A percentile compares a stretch with the other conserved stretches of the same genome.
Conservation (phyloP, 2,329 filamentous ascomycete genomes). For the Talaromyces sp. region DNA sequence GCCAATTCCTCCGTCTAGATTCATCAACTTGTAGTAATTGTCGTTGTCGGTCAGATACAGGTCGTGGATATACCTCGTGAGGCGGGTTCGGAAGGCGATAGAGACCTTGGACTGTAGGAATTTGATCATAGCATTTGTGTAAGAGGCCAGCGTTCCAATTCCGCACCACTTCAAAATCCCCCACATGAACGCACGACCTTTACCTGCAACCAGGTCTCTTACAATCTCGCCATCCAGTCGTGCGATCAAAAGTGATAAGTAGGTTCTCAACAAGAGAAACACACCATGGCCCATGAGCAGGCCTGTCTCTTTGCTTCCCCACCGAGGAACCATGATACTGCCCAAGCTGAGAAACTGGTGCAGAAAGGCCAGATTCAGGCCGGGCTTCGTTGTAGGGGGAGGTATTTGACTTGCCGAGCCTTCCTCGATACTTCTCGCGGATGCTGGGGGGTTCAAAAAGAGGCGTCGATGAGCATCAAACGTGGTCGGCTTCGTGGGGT, state of each 20-base stretch:
- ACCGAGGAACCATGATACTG: constrained; percentile 96
- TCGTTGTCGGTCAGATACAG: constrained; percentile 92
- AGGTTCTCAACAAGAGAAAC: constrained; percentile 89
- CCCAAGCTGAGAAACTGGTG: constrained; percentile 95
- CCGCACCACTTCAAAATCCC: constrained; percentile 95
- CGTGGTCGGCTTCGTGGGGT: constrained; percentile 86
- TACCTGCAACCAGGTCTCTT: constrained; percentile 90
- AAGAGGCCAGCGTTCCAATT: constrained; percentile 88
- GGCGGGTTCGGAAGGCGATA: constrained; percentile 91
- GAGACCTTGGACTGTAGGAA: constrained; percentile 97
- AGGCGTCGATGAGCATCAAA: constrained; percentile 94
- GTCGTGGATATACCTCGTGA: constrained; percentile 96
- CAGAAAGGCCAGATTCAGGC: constrained; percentile 90
- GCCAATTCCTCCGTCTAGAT: constrained; percentile 88
- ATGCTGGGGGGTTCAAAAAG: constrained; percentile 86
- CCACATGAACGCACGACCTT: constrained; percentile 83
- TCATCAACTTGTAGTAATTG: constrained; percentile 94
- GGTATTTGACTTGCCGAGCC: constrained; percentile 66
- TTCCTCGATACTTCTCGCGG: constrained; percentile 74
- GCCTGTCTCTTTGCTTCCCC: constrained; percentile 94
- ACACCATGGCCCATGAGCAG: constrained; percentile 83
- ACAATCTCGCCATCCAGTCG: constrained; percentile 95
- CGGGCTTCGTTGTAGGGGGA: constrained; percentile 86
- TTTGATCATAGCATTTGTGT: constrained; percentile 99
- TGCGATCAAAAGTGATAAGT: constrained; percentile 89